These are phyloP conservation scores for Acacia concinna DNA, from an alignment of 331 rosid species.

Conservation along the genomic window DNA sequence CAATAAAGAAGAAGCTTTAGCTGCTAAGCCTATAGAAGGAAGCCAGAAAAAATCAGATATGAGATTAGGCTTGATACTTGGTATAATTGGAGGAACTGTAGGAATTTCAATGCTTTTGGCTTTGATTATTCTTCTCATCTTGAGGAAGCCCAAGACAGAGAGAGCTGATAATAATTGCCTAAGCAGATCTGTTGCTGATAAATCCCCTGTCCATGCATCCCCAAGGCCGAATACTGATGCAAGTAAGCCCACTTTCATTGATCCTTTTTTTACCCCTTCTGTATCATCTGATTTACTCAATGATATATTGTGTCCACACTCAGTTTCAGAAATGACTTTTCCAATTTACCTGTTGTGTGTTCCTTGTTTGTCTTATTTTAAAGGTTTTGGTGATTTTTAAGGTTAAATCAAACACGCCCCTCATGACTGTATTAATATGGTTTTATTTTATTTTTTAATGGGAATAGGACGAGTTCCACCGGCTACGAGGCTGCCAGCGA, in stretches of 20 bases:
- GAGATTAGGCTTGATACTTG: constrained; percentile 57
- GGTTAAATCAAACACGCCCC: not conserved
- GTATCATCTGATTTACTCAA: not conserved
- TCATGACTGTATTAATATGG: not conserved
- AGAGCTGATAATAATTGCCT: constrained; percentile 30
- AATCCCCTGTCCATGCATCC: constrained; percentile 41
- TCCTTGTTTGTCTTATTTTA: not conserved
- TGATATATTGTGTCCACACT: not conserved
- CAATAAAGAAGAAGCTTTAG: constrained; percentile 72
- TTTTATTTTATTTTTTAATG: constrained; percentile 3
- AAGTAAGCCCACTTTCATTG: constrained; percentile 45
- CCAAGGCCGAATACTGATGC: constrained; percentile 49
- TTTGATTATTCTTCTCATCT: constrained; percentile 49
- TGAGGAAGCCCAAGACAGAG: constrained; percentile 45
- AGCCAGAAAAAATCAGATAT: constrained; percentile 37
- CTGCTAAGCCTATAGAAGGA: constrained; percentile 59
- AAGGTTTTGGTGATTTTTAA: not conserved
- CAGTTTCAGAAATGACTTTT: not conserved
- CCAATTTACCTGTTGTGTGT: not conserved
- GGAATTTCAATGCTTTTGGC: constrained; percentile 49
- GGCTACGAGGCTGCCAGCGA: constrained; percentile 52
- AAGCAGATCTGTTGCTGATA: constrained; percentile 49
- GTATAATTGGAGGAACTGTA: constrained; percentile 61
- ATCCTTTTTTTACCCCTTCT: not conserved
- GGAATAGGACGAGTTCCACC: constrained; percentile 81